These are phyloP conservation scores for Polyporus arcularius DNA, from an alignment of 768 basidiomycete genomes.

Conservation along the genomic window DNA sequence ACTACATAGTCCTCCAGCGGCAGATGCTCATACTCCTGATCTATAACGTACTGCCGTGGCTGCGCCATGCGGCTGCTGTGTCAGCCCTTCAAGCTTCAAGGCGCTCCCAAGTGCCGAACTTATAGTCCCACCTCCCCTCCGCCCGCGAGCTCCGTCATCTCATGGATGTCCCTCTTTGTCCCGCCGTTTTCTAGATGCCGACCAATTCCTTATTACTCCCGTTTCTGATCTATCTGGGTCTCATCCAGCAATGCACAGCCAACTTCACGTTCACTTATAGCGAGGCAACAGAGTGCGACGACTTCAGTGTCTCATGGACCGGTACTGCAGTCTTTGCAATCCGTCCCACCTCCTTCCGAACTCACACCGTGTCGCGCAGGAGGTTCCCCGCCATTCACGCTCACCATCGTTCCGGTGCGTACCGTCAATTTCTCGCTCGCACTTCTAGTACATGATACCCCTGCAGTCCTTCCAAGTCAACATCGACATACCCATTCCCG, in stretches of 20 bases:
- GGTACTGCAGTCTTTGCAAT: conserved; percentile 42
- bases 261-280: conserved; percentile 53
- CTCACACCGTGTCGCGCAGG: conserved; percentile 38
- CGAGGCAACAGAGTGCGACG: conserved; percentile 59
- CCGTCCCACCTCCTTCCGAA: not conserved
- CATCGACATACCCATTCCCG: conserved; percentile 43
- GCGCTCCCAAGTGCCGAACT: too few species aligned
- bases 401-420: conserved; percentile 52
- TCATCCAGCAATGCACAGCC: conserved; percentile 11
- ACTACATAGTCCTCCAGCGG: too few species aligned
- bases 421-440: conserved; percentile 20
- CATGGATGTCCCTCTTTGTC: too few species aligned
- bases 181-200: too few species aligned
- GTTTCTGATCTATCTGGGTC: too few species aligned
- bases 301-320: conserved; percentile 59
- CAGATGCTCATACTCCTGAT: too few species aligned
- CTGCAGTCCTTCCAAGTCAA: not conserved
- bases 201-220: too few species aligned
- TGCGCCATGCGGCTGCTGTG: too few species aligned
- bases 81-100: too few species aligned
- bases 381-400: conserved; percentile 54
- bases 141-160: too few species aligned
- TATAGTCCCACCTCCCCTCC: too few species aligned
- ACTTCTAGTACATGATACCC: not conserved
- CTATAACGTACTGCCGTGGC: too few species aligned